A percentile compares a stretch with the other conserved stretches of the same genome.
phyloP scores from a whole-genome alignment of 2,329 filamentous ascomycete genomes.

The Tolypocladium guangdongense region DNA sequence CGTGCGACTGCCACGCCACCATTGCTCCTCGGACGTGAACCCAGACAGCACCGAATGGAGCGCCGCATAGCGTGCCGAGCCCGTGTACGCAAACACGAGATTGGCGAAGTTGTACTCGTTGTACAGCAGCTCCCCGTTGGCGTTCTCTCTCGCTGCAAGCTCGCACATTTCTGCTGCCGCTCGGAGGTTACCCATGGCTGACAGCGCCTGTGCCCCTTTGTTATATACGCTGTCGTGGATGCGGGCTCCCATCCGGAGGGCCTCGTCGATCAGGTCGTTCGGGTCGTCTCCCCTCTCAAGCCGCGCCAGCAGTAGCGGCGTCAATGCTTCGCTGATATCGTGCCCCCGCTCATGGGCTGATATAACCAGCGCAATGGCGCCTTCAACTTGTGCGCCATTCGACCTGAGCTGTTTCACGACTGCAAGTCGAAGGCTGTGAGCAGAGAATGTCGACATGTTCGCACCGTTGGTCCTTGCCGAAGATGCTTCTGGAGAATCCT shows the following conservation, averaged over 20 bases:
- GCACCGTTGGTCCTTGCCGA: background rate
- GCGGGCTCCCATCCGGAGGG: slow-evolving; percentile 14
- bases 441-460: background rate
- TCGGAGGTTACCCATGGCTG: slow-evolving; percentile 15
- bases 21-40: slow-evolving; percentile 19
- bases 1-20: slow-evolving; percentile 25
- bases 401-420: slow-evolving; percentile 30
- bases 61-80: slow-evolving; percentile 17
- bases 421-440: slow-evolving; percentile 30
- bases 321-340: slow-evolving; percentile 29
- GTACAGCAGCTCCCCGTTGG: slow-evolving; percentile 23
- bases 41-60: slow-evolving; percentile 18
- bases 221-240: slow-evolving; percentile 26
- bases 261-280: slow-evolving; percentile 14
- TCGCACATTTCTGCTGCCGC: slow-evolving; percentile 22
- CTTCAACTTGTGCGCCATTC: slow-evolving; percentile 14
- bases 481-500: background rate
- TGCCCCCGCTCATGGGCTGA: slow-evolving; percentile 27
- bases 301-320: slow-evolving; percentile 26
- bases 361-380: slow-evolving; percentile 28
- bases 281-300: slow-evolving; percentile 21
- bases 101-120: slow-evolving; percentile 26
- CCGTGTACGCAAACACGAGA: slow-evolving; percentile 23
- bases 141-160: slow-evolving; percentile 25
- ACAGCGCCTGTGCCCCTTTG: slow-evolving; percentile 21